A percentile compares a stretch with the other conserved stretches of the same genome.
phyloP scores from a whole-genome alignment of 148 eudicot species.

The Mesembryanthemum crystallinum region DNA sequence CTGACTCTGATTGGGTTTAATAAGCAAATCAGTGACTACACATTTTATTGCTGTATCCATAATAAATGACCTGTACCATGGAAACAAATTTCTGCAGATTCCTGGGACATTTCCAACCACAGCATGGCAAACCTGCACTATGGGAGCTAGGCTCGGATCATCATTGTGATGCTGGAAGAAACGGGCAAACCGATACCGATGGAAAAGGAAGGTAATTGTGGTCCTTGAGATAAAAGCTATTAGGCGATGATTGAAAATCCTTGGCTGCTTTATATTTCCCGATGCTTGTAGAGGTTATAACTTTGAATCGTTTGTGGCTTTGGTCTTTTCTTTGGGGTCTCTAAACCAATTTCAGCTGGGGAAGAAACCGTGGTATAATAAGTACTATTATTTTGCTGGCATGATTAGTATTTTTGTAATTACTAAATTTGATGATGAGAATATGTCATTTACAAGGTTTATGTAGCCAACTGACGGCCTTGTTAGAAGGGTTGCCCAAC shows the following conservation, averaged over 20 bases:
- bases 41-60: slow-evolving; percentile 2
- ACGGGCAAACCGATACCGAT: slow-evolving; percentile 37
- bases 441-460: too few relatives aligned
- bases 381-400: not conserved
- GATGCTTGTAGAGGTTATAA: not conserved
- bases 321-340: not conserved
- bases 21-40: not conserved
- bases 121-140: slow-evolving; percentile 58
- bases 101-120: slow-evolving; percentile 82
- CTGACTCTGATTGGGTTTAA: not conserved
- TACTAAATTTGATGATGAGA: not conserved
- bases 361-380: not conserved
- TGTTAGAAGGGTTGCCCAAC: not conserved
- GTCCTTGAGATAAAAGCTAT: not conserved
- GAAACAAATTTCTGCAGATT: slow-evolving; percentile 44
- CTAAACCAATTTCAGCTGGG: not conserved
- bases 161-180: slow-evolving; percentile 41
- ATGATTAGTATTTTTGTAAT: not conserved
- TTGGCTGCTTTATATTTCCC: not conserved
- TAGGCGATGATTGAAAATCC: not conserved
- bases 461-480: too few relatives aligned
- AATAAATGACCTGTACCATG: not conserved
- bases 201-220: slow-evolving; percentile 52
- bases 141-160: slow-evolving; percentile 67
- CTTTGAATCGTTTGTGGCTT: not conserved